Evolutionary conservation across 345 rosid species (phyloP), one percentile per base, ranked within the genome.

Genomic region (Lumnitzera littorea): DNA sequence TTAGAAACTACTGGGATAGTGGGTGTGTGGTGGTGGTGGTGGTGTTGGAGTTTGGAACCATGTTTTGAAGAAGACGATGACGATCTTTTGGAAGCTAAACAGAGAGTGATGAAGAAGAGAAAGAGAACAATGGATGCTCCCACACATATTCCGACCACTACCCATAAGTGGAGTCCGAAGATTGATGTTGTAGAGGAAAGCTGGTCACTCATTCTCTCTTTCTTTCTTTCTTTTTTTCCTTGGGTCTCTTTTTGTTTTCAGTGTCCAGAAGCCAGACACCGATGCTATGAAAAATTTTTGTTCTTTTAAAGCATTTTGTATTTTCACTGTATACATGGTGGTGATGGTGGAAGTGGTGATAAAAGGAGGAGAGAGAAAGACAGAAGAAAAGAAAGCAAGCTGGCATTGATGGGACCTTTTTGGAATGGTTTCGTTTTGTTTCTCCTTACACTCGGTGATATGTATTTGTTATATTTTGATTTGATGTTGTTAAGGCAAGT

Each of bases 81-180:
- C 20, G 84, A 80, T 29, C 87, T 76, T 53, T 72, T 78, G 6
- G 95, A 89, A 51, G 86, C 85, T 25, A 87, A 61, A 64, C 91
- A 92, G 46, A 92, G 86, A 25, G 98, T 82, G 65, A 89, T 72
- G 48, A 92, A 67, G 77, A 92, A 92, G 57, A 92, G 96, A 13
- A 87, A 70, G 61, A 89, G 78, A 43, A 92, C 96, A 47, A 92
- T 82, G 17, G 87, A 78, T 54, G 91, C 80, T 48, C 98, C 98
- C 14, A 81, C 72, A 57, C 81, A 75, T 53, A 89, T 84, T 48
- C 96, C 98, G 50, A 89, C 69, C 20, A 91, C 89, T 0, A 87
- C 85, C 92, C 92, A 87, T 41, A 82, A 63, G 48, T 78, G 67
- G 15, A 91, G 78, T 51, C 96, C 98, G 60, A 91, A 91, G 62